Conservation (phyloP, 176 grass and related monocot species). For the Aegilops bicornis region DNA sequence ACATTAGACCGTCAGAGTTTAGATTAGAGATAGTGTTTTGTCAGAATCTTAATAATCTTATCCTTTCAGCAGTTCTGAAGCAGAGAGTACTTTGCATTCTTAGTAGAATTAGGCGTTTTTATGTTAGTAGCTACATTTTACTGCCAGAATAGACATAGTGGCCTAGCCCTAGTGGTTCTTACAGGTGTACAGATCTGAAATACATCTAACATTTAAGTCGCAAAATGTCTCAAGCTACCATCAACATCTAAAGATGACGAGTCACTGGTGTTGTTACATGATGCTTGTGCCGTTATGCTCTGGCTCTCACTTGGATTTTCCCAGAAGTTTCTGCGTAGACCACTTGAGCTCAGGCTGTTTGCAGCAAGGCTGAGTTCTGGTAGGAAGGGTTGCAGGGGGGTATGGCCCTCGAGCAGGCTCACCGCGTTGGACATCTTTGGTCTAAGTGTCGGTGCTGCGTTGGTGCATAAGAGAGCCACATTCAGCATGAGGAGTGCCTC, state of each 20-base stretch:
- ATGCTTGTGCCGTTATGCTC: slow-evolving; percentile 43
- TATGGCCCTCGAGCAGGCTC: slow-evolving; percentile 74
- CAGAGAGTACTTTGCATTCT: background rate
- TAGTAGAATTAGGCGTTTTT: background rate
- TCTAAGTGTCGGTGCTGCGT: slow-evolving; percentile 80
- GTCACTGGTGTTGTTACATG: slow-evolving; percentile 27
- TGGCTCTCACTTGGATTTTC: slow-evolving; percentile 54
- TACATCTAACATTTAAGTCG: slow-evolving; percentile 3
- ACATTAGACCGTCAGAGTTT: background rate
- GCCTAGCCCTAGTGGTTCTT: slow-evolving; percentile 23
- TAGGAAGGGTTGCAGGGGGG: slow-evolving; percentile 56
- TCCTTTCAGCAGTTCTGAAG: background rate
- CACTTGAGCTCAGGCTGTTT: slow-evolving; percentile 39
- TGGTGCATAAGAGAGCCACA: slow-evolving; percentile 74
- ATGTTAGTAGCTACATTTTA: slow-evolving; percentile 1
- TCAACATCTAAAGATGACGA: slow-evolving; percentile 27
- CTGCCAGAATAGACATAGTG: background rate
- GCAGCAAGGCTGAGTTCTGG: slow-evolving; percentile 48
- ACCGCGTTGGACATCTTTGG: slow-evolving; percentile 82
- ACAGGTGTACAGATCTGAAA: slow-evolving; percentile 18
- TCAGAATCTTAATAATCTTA: background rate
- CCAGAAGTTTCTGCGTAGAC: slow-evolving; percentile 65
- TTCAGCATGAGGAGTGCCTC: slow-evolving; percentile 77
- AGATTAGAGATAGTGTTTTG: slow-evolving; percentile 20
- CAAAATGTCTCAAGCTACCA: slow-evolving; percentile 30